Base-by-base conservation (phyloP, 2,329 filamentous ascomycete species). In the Fusarium sp. region DNA sequence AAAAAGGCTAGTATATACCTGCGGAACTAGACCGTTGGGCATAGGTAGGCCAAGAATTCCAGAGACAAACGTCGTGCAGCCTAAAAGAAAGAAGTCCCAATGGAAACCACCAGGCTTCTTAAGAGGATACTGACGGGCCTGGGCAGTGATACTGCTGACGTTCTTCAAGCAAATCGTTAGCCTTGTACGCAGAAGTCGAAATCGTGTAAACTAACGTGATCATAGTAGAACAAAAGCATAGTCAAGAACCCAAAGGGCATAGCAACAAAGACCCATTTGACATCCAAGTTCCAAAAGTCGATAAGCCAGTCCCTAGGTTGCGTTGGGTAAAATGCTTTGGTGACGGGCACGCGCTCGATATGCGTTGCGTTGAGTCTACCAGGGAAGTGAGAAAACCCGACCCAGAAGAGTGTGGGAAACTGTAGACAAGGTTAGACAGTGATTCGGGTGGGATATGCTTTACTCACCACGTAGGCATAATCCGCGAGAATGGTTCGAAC, bases 41-140 rank as follows among this genome's bases (percentile, higher is more conserved):
- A 56, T 56, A 6, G 53, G 53, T 8, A 56, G 13, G n/a, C 53
- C 53, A 3, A 56, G 43, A 23, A 56, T 56, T 3, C 53, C 43
- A 3, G 53, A 56, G 8, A 56, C 43, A n/a, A 56, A 49, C 16
- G 53, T 56, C 9, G 53, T 56, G 11, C 53, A 56, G 2, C 53
- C 53, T 1, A 56, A 43, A 11, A 56, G 41, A 6, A 56, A 56
- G n/a, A 56, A 56, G 7, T 56, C 53, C 53, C 53, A 56, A 4
- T 56, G 53, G 16, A 56, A 56, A 3, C 53, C 53, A n/a, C 53
- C 53, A 11, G 53, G 53, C 16, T 56, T 56, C 23, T 56, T 56
- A 1, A 56, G 21, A 4, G 53, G 53, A 28, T 56, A 56, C 16
- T 56, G 53, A 3, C 53, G 30, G 9, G 53, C 53, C 6, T 56